Conservation (phyloP, 169 alveolate genomes). For the Babesia divergens region DNA sequence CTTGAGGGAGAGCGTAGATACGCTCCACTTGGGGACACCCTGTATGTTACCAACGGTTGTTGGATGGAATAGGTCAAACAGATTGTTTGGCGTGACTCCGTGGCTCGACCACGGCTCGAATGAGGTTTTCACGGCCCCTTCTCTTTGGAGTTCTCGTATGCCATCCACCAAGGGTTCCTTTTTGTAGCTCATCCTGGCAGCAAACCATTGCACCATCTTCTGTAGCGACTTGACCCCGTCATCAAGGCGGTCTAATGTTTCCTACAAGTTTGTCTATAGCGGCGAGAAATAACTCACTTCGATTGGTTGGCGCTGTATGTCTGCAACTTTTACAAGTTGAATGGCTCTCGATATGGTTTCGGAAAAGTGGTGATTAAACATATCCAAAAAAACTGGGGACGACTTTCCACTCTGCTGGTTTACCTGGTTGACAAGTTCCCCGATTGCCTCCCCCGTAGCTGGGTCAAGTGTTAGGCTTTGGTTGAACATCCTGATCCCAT, state of each 20-base stretch:
- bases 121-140: constrained; percentile 22
- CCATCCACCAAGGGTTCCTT: constrained; percentile 45
- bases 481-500: constrained; percentile 1
- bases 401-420: constrained; percentile 52
- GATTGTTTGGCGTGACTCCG: constrained; percentile 14
- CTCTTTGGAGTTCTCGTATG: constrained; percentile 24
- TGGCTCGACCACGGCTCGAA: constrained; percentile 50
- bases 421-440: constrained; percentile 30
- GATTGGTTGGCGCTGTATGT: constrained; percentile 44
- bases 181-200: constrained; percentile 52
- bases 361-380: constrained; percentile 43
- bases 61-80: constrained; percentile 31
- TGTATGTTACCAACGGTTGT: constrained; percentile 26
- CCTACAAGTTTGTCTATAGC: neutral
- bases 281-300: neutral
- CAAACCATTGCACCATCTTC: constrained; percentile 32
- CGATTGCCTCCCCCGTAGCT: constrained; percentile 63
- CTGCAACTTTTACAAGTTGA: constrained; percentile 59
- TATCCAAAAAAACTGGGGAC: constrained; percentile 53
- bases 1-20: constrained; percentile 32
- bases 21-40: constrained; percentile 62
- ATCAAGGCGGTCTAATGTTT: constrained; percentile 36
- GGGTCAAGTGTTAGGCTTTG: constrained; percentile 21
- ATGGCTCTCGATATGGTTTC: constrained; percentile 41
- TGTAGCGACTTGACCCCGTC: constrained; percentile 38